Base-by-base conservation (phyloP, 208 protist genomes). In the Leishmania turanica region DNA sequence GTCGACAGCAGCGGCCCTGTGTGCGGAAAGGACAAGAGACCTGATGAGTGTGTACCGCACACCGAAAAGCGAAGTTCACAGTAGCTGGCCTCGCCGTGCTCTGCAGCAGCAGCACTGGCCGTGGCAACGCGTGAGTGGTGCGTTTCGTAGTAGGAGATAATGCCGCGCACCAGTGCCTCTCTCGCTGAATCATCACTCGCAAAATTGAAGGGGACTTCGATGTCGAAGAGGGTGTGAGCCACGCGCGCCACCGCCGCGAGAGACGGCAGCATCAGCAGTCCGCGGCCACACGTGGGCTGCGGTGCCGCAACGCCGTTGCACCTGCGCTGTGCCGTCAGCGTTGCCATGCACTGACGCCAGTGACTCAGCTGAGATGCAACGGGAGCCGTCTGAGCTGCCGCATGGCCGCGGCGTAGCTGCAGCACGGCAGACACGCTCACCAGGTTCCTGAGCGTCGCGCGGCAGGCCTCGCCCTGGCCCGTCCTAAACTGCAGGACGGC, bases 401-500 rank as follows among this genome's bases (percentile, higher is more conserved):
- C 45, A 74, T 34, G 54, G 40, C 54, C 74, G 56, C 31, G 13
- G 27, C 74, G 56, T 31, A 8, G 53, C 60, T 9, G 17, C 62
- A 68, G 62, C 42, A 68, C 62, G 51, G 78, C 86, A 87, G 77
- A 76, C 3, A 87, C 64, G 78, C 85, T 87, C 40, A 94, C 88
- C 24, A 71, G 71, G 5, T 58, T 54, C 19, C 74, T 79, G 40
- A 95, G 51, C 13, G 92, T 21, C 4, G 64, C 19, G 49, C 58
- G 74, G 3, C 88, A 86, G 69, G 73, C 85, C 27, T 79, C 74
- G 17, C 71, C 68, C n/a, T 87, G 85, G 0, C 91, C 91, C 19
- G 71, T 49, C 40, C 87, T 87, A 77, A 90, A 90, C n/a, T 92
- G 80, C 65, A 96, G 79, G 78, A 90, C 73, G 8, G 92, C 92